Evolutionary conservation across 208 protist genomes (phyloP).

Genomic region (Acanthamoeba sp.): DNA sequence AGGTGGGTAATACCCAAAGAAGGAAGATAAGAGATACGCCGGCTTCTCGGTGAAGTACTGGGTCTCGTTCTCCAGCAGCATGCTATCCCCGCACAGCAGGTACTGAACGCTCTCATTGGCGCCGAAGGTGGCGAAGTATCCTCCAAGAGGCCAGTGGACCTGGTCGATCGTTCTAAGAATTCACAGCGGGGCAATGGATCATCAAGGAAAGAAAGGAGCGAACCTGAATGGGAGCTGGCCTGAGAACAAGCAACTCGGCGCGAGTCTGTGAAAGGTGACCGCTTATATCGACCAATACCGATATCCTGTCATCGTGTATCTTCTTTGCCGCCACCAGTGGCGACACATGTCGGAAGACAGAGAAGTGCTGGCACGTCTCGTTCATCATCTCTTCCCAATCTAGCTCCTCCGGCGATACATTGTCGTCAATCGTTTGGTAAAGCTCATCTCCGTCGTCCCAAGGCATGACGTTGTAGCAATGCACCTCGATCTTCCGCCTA

Average conservation of each 20-base stretch:
- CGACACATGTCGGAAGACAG: background rate
- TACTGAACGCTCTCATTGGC: background rate
- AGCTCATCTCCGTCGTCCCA: background rate
- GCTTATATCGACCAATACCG: background rate
- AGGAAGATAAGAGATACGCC: background rate
- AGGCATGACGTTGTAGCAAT: background rate
- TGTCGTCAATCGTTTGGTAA: background rate
- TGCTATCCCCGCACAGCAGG: background rate
- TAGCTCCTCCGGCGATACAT: background rate
- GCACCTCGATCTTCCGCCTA: background rate
- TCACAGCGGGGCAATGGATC: background rate
- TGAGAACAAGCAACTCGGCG: background rate
- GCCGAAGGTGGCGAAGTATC: background rate
- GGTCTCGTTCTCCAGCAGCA: background rate
- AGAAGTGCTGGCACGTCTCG: background rate
- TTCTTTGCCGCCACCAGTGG: background rate
- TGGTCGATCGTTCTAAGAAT: background rate
- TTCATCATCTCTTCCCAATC: constrained; percentile 12
- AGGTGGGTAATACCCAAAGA: background rate
- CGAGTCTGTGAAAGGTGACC: background rate
- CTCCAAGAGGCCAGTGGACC: constrained; percentile 15
- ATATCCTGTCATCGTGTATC: background rate
- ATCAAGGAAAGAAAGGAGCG: background rate
- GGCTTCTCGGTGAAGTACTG: background rate
- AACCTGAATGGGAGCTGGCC: background rate